Evolutionary conservation across 176 grass and related monocot genomes (phyloP).

Genomic region (Cenchrus fungigraminus): DNA sequence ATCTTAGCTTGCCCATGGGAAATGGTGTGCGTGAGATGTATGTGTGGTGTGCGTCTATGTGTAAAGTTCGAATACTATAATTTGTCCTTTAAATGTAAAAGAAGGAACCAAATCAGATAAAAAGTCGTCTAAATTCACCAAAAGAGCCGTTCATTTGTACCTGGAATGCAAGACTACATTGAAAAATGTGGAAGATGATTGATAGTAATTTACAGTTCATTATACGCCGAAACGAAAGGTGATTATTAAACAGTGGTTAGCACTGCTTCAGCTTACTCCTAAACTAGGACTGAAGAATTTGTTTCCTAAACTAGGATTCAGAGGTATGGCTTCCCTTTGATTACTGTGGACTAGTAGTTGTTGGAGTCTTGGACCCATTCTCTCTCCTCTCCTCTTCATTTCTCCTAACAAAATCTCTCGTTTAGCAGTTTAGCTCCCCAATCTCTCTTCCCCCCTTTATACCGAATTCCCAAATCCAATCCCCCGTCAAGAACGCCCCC

Average conservation of each 20-base stretch:
- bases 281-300: neutral
- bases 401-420: slow-evolving; percentile 47
- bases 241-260: neutral
- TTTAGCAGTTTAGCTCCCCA: slow-evolving; percentile 1
- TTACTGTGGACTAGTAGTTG: slow-evolving; percentile 30
- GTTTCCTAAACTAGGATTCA: neutral
- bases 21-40: too few relatives aligned
- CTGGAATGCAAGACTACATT: too few relatives aligned
- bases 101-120: too few relatives aligned
- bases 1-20: too few relatives aligned
- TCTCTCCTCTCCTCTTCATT: slow-evolving; percentile 3
- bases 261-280: neutral
- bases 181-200: too few relatives aligned
- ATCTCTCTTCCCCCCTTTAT: neutral
- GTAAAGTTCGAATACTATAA: too few relatives aligned
- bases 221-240: neutral
- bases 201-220: neutral
- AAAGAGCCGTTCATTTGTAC: too few relatives aligned
- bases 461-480: slow-evolving; percentile 38
- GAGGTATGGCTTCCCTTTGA: neutral
- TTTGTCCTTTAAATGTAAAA: too few relatives aligned
- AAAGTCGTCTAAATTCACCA: too few relatives aligned
- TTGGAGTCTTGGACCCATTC: slow-evolving; percentile 20
- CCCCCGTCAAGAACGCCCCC: slow-evolving; percentile 5
- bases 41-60: too few relatives aligned